Base-by-base conservation (phyloP, 768 basidiomycete genomes). In the Lactifluus rugatus region DNA sequence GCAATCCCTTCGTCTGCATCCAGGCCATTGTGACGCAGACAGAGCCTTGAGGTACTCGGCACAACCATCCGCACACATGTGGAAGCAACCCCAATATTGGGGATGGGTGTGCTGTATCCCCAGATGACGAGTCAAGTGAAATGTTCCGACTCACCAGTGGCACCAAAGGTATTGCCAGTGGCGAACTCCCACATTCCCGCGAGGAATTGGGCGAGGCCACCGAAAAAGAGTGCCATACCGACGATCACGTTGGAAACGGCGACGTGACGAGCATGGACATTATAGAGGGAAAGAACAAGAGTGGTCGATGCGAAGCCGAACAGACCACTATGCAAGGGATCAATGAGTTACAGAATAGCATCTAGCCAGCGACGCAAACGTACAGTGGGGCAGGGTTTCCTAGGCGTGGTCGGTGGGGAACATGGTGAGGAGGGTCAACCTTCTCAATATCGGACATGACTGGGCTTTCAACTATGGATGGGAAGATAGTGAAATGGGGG, bases 251-350 rank as follows among this genome's bases (percentile, higher is more conserved):
- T 90, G 36, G 87, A 81, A 8, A 68, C 65, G 19, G 66, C 62
- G 60, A 90, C 74, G 23, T 71, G 67, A n/a, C 83, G 78, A 0
- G 79, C 77, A n/a, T 76, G 70, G 37, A 80, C 73, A 67, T 91
- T 91, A 76, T 79, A 87, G 64, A 91, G 62, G 7, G 87, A 90
- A 46, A 91, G 75, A 55, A 92, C 82, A 66, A 92, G 78, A 0
- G 88, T 90, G 11, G 90, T 92, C 7, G 86, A 85, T 16, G 90
- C 89, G 73, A 93, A 93, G 39, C 85, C 83, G 70, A 87, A 87
- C 39, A 92, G 75, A 26, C 90, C 89, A 25, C 87, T 88, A 9
- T 31, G 28, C 9, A 5, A 65, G 88, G 10, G 84, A 28, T 83
- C 85, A 66, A 37, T 14, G 65, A 59, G 39, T 16, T 14, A 58